Conservation (phyloP, 495 filamentous ascomycete species). For the Talaromyces trachyspermus region DNA sequence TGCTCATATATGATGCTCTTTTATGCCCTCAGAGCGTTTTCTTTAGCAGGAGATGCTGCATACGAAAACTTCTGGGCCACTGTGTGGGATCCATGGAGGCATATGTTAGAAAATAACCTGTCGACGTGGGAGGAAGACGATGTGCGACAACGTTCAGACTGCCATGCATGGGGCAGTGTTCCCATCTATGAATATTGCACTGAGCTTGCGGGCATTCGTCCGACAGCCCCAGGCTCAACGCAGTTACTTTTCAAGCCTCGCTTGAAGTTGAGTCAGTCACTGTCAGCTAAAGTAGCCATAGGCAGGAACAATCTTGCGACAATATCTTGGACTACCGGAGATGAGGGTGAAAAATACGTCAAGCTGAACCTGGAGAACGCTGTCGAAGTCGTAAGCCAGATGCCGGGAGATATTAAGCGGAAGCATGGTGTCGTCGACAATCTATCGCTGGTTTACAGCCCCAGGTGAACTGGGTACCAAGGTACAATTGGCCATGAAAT, state of each 20-base stretch:
- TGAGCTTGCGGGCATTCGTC: slow-evolving; percentile 25
- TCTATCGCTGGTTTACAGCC: neutral
- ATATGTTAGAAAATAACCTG: slow-evolving; percentile 28
- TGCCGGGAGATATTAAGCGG: slow-evolving; percentile 14
- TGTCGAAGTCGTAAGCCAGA: slow-evolving; percentile 19
- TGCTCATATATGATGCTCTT: slow-evolving; percentile 35
- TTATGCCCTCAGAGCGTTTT: slow-evolving; percentile 28
- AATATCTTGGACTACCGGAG: slow-evolving; percentile 17
- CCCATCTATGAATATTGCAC: slow-evolving; percentile 34
- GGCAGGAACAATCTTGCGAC: slow-evolving; percentile 23
- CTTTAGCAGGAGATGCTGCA: slow-evolving; percentile 15
- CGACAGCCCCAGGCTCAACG: slow-evolving; percentile 15
- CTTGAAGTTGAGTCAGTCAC: slow-evolving; percentile 13
- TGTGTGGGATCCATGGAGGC: slow-evolving; percentile 25
- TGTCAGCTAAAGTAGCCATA: slow-evolving; percentile 23
- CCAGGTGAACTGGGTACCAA: too few relatives aligned
- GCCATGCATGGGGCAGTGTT: slow-evolving; percentile 37
- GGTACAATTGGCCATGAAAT: too few relatives aligned
- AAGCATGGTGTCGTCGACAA: slow-evolving; percentile 20
- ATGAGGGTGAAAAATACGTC: slow-evolving; percentile 12
- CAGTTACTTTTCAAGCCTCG: slow-evolving; percentile 27
- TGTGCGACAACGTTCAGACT: slow-evolving; percentile 31
- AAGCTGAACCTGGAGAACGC: slow-evolving; percentile 18
- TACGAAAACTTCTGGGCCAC: slow-evolving; percentile 22
- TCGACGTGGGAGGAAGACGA: slow-evolving; percentile 36